Base-by-base conservation (phyloP, 2,329 filamentous ascomycete genomes). In the Hymenoscyphus scutula region DNA sequence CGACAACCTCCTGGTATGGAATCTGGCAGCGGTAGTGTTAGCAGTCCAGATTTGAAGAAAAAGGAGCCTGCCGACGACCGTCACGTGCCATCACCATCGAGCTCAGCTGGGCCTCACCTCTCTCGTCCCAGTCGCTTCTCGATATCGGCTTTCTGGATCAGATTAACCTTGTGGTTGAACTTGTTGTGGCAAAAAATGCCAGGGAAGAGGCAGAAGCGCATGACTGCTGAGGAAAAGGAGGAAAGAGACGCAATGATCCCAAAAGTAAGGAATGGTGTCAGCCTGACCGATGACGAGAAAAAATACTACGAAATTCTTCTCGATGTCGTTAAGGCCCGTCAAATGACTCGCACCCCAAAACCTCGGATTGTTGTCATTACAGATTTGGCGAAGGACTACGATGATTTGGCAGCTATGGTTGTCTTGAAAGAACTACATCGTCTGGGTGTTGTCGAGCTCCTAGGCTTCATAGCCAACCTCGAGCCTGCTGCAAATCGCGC, bases 341-440 rank as follows among this genome's bases (percentile, higher is more conserved):
- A 62, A 32, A 34, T 23, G 11, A 4, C 53, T n/a, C 27, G 25
- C 5, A 56, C 57, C 7, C 37, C 32, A 10, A 62, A 58, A 15
- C 69, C 71, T 13, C 65, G 63, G 2, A 60, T 73, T 6, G 56
- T 70, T 11, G 67, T 68, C 11, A 70, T 73, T 29, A 71, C 70
- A 5, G 71, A 73, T 63, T 61, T 73, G 8, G 69, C 65, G 1
- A 73, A 73, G 54, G 71, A 73, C 51, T 70, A 68, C 55, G 71
- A 73, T 37, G 71, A 73, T 59, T 53, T 73, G 13, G 61, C 68
- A 13, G 71, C 71, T 17, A 65, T 71, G 68, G 59, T 72, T 2
- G 30, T 71, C 45, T 59, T 73, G 10, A 70, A 69, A 41, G 71
- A 73, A 54, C 64, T 73, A 0, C 62, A 71, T 58, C 65, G 70